Conservation (phyloP, 257 asterid genomes). For the Dorcoceras hygrometricum region DNA sequence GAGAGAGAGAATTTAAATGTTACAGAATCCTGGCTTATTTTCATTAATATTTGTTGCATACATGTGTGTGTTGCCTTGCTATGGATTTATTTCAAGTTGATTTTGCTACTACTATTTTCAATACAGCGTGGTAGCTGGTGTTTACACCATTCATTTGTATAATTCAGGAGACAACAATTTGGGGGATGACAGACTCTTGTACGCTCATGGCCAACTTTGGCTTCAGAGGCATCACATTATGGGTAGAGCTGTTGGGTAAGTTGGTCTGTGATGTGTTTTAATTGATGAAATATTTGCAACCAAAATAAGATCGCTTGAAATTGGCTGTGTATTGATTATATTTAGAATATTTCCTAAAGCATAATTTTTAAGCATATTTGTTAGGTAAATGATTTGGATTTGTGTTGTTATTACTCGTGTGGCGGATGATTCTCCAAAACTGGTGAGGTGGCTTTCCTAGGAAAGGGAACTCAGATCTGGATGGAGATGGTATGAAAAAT, state of each 20-base stretch:
- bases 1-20: background rate
- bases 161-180: slow-evolving; percentile 87
- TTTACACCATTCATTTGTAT: slow-evolving; percentile 27
- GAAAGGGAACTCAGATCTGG: background rate
- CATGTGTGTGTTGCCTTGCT: background rate
- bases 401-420: background rate
- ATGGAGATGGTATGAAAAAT: background rate
- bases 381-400: background rate
- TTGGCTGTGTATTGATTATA: background rate
- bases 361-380: background rate
- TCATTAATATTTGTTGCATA: slow-evolving; percentile 13
- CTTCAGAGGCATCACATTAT: slow-evolving; percentile 85
- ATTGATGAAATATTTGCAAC: background rate
- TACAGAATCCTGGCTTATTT: background rate
- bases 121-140: slow-evolving; percentile 1
- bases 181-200: slow-evolving; percentile 94
- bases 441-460: background rate
- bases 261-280: slow-evolving; percentile 12
- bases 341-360: background rate
- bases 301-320: too few relatives aligned
- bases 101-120: slow-evolving; percentile 7
- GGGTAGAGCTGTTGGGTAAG: slow-evolving; percentile 99
- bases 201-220: slow-evolving; percentile 98
- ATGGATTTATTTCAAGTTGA: slow-evolving; percentile 11
- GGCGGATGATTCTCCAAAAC: background rate